Base-by-base conservation (phyloP, 345 rosid genomes). In the Sapria himalayana region DNA sequence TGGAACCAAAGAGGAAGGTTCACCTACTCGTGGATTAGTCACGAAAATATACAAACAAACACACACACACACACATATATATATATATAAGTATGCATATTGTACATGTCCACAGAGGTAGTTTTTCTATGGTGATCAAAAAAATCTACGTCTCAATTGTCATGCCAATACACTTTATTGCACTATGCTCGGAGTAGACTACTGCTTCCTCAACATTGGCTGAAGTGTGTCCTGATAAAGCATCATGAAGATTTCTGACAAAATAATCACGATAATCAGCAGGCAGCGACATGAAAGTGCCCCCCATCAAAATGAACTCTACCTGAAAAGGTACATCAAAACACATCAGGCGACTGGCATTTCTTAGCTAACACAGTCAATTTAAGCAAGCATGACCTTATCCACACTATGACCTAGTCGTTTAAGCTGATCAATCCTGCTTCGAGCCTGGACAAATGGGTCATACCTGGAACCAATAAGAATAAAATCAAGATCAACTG, bases 341-440 rank as follows among this genome's bases (percentile, higher is more conserved):
- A 15, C 10, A n/a, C 19, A 12, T 13, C 25, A 33, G 22, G 15
- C 5, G 1, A 7, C n/a, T n/a, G n/a, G n/a, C n/a, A n/a, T n/a
- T n/a, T n/a, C n/a, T 15, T 31, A 10, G 38, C 14, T 15, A 10
- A 29, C 6, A 15, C 22, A 8, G 29, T 23, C 18, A n/a, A n/a
- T n/a, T n/a, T n/a, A n/a, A n/a, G 13, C 8, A 38, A 13, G 13
- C 23, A 58, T 21, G 48, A 79, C 96, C 95, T 91, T 91, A 41
- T 91, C 95, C 10, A 80, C 99, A 49, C 96, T 77, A 63, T 91
- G 99, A 51, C 99, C 99, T 73, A 91, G 59, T 38, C 95, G 66
- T 66, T 91, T 91, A 59, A 84, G 92, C 72, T 91, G 95, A 69
- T 91, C 99, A 44, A 91, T 80, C 77, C 99, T 75, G 72, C 93